Evolutionary conservation across 768 basidiomycete genomes (phyloP), one percentile per base, ranked within the genome.

Genomic region (Porpolomopsis calyptriformis): DNA sequence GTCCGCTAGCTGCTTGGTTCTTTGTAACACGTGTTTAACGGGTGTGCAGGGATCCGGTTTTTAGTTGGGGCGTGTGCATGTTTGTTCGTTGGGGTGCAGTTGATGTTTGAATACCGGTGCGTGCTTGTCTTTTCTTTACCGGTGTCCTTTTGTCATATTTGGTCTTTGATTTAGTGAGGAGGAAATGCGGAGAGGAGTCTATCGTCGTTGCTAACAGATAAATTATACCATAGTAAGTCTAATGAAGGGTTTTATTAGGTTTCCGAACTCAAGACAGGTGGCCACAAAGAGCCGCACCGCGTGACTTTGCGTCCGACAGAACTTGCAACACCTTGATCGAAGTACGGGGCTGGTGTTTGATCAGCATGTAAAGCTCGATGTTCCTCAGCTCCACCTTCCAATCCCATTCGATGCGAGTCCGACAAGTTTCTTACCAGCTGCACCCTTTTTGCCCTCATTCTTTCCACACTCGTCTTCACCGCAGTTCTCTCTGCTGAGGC

Each of bases 51-150:
- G 4, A 47, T 84, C 33, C 62, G 61, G 11, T 96, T 92, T 62
- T 60, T 90, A 49, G 40, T 74, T 0, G 58, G 72, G 4, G 78
- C 80, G 0, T 73, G 74, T 40, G 67, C 55, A 1, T 80, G 79
- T 55, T 37, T 97, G 10, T 98, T 93, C 56, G 72, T 89, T 18
- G 88, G 74, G 2, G 80, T 77, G 1, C 94, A 98, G 57, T 59
- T 94, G 37, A 96, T 97, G 94, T 90, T 98, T 49, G 94, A 98
- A 57, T 98, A 98, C 62, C 69, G 89, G 88, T 85, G 52, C 16
- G 81, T n/a, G 67, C 3, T 27, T 47, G 40, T 14, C 19, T 16
- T 46, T 20, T 18, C 43, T 10, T 37, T 22, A 40, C 29, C n/a
- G 19, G 46, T 16, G 19, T 33, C 46, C 46, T 49, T 34, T 43